A percentile compares a stretch with the other conserved stretches of the same genome.
Conservation (phyloP, 768 basidiomycete genomes). For the Trametes punicea region DNA sequence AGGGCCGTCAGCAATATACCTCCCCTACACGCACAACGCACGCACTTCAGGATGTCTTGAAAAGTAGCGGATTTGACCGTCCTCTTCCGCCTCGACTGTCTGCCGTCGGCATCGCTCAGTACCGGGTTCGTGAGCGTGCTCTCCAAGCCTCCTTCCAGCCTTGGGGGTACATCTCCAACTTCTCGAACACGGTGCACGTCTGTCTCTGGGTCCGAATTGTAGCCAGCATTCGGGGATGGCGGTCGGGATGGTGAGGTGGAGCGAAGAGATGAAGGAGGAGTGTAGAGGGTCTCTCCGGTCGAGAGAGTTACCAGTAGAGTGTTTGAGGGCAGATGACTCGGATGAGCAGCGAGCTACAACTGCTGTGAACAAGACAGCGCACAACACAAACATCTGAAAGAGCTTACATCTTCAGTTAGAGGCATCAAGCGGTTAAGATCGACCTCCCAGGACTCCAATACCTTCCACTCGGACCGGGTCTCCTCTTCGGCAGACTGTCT, state of each 20-base stretch:
- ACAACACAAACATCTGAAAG: background rate
- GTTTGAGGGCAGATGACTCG: conserved; percentile 62
- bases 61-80: conserved; percentile 44
- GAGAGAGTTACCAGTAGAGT: conserved; percentile 65
- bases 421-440: conserved; percentile 55
- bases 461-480: conserved; percentile 48
- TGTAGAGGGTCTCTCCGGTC: conserved; percentile 57
- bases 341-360: conserved; percentile 36
- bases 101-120: conserved; percentile 9
- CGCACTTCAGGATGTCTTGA: conserved; percentile 73
- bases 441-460: conserved; percentile 67
- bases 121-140: conserved; percentile 3
- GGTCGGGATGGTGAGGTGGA: conserved; percentile 36
- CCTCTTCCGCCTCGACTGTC: background rate
- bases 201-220: conserved; percentile 70
- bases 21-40: conserved; percentile 7
- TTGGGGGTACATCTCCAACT: conserved; percentile 19
- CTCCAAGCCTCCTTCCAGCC: conserved; percentile 5
- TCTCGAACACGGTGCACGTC: conserved; percentile 44
- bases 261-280: conserved; percentile 39
- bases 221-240: conserved; percentile 58
- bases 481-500: conserved; percentile 33
- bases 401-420: conserved; percentile 59
- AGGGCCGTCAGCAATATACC: background rate
- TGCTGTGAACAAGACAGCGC: background rate